Conservation (phyloP, 768 basidiomycete species). For the Xanthoconium purpureum region DNA sequence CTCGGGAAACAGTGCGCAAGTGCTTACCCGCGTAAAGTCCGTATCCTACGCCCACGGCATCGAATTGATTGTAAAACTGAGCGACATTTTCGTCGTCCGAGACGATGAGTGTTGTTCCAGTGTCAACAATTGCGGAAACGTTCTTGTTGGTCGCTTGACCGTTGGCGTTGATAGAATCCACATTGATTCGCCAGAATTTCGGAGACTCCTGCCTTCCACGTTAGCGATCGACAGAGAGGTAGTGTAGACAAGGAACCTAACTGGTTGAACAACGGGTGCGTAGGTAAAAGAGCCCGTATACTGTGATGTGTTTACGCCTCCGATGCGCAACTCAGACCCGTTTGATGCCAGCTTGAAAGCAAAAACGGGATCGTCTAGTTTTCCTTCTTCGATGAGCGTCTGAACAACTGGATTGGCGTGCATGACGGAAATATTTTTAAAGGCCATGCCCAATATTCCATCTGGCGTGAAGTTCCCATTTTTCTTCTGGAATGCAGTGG, state of each 20-base stretch:
- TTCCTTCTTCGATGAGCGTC: conserved; percentile 39
- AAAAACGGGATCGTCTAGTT: conserved; percentile 33
- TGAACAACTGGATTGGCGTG: conserved; percentile 39
- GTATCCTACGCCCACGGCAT: conserved; percentile 27
- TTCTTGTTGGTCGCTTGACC: conserved; percentile 5
- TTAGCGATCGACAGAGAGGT: neutral
- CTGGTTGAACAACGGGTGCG: conserved; percentile 30
- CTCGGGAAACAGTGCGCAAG: neutral
- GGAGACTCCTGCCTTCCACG: conserved; percentile 14
- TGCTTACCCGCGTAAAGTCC: conserved; percentile 37
- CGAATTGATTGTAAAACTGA: conserved; percentile 30
- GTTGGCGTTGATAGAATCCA: conserved; percentile 24
- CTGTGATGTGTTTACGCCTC: conserved; percentile 37
- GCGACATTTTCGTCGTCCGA: conserved; percentile 37
- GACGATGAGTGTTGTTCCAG: conserved; percentile 44
- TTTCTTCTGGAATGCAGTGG: conserved; percentile 13
- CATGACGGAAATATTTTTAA: conserved; percentile 37
- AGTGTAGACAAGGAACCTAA: conserved; percentile 7
- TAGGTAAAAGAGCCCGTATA: conserved; percentile 41
- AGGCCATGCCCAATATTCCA: conserved; percentile 44
- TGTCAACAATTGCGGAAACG: conserved; percentile 43
- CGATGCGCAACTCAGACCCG: conserved; percentile 39
- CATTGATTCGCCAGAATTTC: conserved; percentile 22
- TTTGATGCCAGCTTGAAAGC: conserved; percentile 39
- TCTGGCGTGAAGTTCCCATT: conserved; percentile 20